Conservation (phyloP, 2,329 filamentous ascomycete species). For the Sporothrix pallida region DNA sequence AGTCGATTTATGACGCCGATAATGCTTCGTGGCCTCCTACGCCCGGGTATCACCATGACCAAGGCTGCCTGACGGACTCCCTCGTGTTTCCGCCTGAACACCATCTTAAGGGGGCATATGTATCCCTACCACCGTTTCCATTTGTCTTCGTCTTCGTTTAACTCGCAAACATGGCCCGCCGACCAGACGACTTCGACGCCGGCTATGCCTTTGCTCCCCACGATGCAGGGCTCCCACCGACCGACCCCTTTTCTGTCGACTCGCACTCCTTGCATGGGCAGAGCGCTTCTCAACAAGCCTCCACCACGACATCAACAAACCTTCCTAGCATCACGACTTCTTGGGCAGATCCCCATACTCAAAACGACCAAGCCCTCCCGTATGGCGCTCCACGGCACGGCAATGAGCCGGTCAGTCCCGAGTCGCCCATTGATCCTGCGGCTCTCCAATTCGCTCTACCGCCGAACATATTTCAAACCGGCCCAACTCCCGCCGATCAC, state of each 20-base stretch:
- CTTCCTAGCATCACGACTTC: slow-evolving; percentile 57
- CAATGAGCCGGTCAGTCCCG: slow-evolving; percentile 47
- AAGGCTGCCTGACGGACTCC: slow-evolving; percentile 16
- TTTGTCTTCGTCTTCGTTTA: background rate
- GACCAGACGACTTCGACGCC: slow-evolving; percentile 39
- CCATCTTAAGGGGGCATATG: background rate
- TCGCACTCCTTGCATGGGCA: slow-evolving; percentile 33
- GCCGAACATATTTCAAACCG: slow-evolving; percentile 53
- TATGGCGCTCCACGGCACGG: slow-evolving; percentile 46
- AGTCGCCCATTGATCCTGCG: slow-evolving; percentile 60
- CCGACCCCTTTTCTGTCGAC: background rate
- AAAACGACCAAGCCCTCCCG: slow-evolving; percentile 48
- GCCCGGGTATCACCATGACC: slow-evolving; percentile 25
- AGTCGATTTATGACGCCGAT: background rate
- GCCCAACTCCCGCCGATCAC: slow-evolving; percentile 35
- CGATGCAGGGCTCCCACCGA: background rate
- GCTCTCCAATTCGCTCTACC: slow-evolving; percentile 62
- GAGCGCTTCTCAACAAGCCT: slow-evolving; percentile 40
- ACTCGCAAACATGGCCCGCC: slow-evolving; percentile 38
- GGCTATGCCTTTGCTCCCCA: slow-evolving; percentile 29
- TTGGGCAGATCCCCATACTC: slow-evolving; percentile 57
- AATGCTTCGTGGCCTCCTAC: slow-evolving; percentile 1
- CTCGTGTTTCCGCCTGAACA: background rate
- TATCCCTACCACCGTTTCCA: background rate
- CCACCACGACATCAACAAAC: slow-evolving; percentile 44